Percentiles rank a stretch among this genome's conserved stretches.
Conservation (phyloP, 805 yeast species). For the Candida piceae region DNA sequence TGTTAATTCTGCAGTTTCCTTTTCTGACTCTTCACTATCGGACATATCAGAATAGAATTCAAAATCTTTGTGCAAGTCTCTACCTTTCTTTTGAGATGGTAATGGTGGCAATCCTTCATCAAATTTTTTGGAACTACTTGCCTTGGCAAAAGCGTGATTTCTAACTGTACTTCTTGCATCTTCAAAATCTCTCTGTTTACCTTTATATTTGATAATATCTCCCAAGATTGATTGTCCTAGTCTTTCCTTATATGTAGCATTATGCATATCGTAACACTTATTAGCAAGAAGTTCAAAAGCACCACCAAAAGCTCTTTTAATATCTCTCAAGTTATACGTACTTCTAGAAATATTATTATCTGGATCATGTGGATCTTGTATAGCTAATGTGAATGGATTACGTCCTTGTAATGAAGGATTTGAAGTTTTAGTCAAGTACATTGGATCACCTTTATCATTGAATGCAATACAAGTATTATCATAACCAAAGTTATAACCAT, state of each 20-base stretch:
- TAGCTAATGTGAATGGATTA: slow-evolving; percentile 59
- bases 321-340: slow-evolving; percentile 70
- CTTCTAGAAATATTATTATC: slow-evolving; percentile 83
- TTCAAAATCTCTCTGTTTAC: slow-evolving; percentile 68
- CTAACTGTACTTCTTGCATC: slow-evolving; percentile 63
- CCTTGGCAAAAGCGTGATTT: slow-evolving; percentile 49
- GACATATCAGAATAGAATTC: slow-evolving; percentile 29
- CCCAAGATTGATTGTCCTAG: slow-evolving; percentile 73
- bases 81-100: slow-evolving; percentile 33
- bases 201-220: slow-evolving; percentile 69
- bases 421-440: slow-evolving; percentile 54
- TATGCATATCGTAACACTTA: slow-evolving; percentile 68
- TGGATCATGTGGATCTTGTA: slow-evolving; percentile 86
- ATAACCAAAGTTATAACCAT: slow-evolving; percentile 86
- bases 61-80: slow-evolving; percentile 33
- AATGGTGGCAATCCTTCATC: slow-evolving; percentile 23
- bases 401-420: slow-evolving; percentile 37
- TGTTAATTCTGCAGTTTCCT: slow-evolving; percentile 9
- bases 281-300: slow-evolving; percentile 75
- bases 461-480: slow-evolving; percentile 71
- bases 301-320: slow-evolving; percentile 83
- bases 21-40: slow-evolving; percentile 24
- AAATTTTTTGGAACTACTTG: slow-evolving; percentile 15
- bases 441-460: slow-evolving; percentile 46
- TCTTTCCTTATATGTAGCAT: slow-evolving; percentile 60